Evolutionary conservation across 768 basidiomycete species (phyloP).

Genomic region (Butyriboletus loyo): DNA sequence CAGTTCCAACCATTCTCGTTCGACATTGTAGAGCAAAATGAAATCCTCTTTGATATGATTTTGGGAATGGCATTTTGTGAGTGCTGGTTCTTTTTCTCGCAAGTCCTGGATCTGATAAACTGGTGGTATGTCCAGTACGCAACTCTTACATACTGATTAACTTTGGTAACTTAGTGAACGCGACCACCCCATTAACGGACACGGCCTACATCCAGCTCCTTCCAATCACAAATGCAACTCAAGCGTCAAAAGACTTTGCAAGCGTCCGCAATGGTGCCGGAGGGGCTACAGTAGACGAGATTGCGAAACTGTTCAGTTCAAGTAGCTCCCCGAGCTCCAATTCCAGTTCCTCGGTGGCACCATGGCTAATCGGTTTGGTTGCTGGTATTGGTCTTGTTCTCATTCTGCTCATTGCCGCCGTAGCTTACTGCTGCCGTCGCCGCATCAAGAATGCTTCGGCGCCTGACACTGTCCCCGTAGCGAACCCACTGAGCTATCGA

Average conservation of each 20-base stretch:
- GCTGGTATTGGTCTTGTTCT: conserved; percentile 6
- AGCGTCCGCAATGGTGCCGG: conserved; percentile 4
- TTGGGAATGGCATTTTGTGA: conserved; percentile 72
- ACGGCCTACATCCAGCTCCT: conserved; percentile 64
- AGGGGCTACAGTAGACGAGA: conserved; percentile 16
- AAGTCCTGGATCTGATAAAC: not conserved
- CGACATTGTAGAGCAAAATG: conserved; percentile 30
- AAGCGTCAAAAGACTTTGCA: conserved; percentile 29
- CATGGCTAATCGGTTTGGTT: conserved; percentile 18
- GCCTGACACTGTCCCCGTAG: conserved; percentile 6
- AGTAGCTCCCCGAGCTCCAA: conserved; percentile 34
- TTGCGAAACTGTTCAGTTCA: conserved; percentile 38
- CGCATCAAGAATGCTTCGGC: conserved; percentile 4
- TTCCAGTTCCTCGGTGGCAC: conserved; percentile 3
- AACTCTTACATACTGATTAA: conserved; percentile 64
- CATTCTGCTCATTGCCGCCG: not conserved
- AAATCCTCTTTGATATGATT: conserved; percentile 52
- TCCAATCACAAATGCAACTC: conserved; percentile 48
- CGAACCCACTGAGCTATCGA: conserved; percentile 13
- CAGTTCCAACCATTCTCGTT: conserved; percentile 71
- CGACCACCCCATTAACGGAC: conserved; percentile 32
- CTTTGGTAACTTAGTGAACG: conserved; percentile 59
- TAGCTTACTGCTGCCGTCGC: conserved; percentile 11
- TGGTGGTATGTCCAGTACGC: conserved; percentile 42
- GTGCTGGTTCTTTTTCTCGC: conserved; percentile 22